phyloP scores from a whole-genome alignment of 306 rosid species.

The Adenanthera pavonina region DNA sequence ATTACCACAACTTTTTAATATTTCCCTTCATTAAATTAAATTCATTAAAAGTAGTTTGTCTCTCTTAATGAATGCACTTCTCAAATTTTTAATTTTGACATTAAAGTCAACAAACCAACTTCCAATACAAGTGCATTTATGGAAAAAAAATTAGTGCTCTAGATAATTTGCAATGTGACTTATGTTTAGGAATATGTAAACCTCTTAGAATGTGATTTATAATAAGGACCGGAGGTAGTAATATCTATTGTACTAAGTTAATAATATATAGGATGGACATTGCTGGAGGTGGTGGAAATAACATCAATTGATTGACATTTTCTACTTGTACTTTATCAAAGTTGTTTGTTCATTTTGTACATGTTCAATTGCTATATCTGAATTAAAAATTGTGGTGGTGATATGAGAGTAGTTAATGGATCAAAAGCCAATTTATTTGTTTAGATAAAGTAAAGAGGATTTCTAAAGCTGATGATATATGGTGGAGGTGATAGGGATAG shows the following conservation, averaged over 20 bases:
- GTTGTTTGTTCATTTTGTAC: slow-evolving; percentile 4
- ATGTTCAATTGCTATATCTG: not conserved
- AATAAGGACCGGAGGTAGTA: not conserved
- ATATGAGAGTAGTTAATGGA: slow-evolving; percentile 8
- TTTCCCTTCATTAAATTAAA: no score
- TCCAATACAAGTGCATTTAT: no score
- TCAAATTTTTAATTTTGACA: no score
- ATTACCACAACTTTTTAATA: no score
- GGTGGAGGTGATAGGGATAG: not conserved
- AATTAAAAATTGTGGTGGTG: not conserved
- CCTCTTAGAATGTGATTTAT: no score
- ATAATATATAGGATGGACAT: not conserved
- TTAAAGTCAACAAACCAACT: no score
- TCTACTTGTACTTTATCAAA: slow-evolving; percentile 22
- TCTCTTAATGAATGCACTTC: no score
- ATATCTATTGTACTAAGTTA: slow-evolving; percentile 15
- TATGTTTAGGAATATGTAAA: no score
- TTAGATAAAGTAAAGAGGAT: not conserved
- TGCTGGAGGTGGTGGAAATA: not conserved
- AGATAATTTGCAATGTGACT: no score
- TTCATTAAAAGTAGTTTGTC: no score
- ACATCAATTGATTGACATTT: not conserved
- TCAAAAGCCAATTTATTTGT: not conserved
- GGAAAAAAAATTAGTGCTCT: no score
- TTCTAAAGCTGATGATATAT: not conserved